Conservation (phyloP, 202 grass and related monocot genomes). For the Zoysia matrella region DNA sequence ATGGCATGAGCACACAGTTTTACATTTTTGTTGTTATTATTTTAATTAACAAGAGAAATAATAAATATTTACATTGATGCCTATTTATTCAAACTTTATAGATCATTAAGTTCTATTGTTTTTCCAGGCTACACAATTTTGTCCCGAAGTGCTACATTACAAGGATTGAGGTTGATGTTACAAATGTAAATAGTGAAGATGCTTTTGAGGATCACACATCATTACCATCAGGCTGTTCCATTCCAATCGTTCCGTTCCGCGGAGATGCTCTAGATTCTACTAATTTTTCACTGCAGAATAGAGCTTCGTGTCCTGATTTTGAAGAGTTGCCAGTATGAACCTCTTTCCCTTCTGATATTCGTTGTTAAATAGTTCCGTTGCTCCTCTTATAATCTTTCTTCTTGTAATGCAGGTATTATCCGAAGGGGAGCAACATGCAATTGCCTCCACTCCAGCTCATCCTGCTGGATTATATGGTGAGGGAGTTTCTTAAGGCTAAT, state of each 20-base stretch:
- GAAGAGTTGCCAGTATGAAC: conserved; percentile 63
- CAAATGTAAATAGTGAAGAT: conserved; percentile 46
- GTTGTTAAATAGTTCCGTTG: conserved; percentile 10
- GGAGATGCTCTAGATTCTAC: conserved; percentile 59
- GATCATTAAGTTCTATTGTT: background rate
- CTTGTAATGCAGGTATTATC: conserved; percentile 73
- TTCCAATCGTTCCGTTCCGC: conserved; percentile 58
- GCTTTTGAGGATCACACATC: conserved; percentile 45
- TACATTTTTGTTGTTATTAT: background rate
- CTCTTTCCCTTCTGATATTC: background rate
- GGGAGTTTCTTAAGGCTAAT: background rate
- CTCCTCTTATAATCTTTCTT: background rate
- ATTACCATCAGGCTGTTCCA: conserved; percentile 42
- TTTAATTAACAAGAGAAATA: background rate
- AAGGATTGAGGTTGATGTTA: conserved; percentile 64
- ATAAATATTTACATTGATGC: background rate
- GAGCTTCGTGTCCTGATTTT: conserved; percentile 43
- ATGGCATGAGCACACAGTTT: background rate
- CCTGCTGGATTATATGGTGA: conserved; percentile 82
- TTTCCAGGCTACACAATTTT: conserved; percentile 54
- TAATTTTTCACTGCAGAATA: conserved; percentile 35
- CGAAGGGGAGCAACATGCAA: conserved; percentile 63
- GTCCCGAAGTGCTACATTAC: conserved; percentile 58
- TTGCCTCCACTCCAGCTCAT: conserved; percentile 84
- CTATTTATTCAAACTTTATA: background rate